phyloP scores from a whole-genome alignment of 768 basidiomycete species.

The Heimioporus sp. region DNA sequence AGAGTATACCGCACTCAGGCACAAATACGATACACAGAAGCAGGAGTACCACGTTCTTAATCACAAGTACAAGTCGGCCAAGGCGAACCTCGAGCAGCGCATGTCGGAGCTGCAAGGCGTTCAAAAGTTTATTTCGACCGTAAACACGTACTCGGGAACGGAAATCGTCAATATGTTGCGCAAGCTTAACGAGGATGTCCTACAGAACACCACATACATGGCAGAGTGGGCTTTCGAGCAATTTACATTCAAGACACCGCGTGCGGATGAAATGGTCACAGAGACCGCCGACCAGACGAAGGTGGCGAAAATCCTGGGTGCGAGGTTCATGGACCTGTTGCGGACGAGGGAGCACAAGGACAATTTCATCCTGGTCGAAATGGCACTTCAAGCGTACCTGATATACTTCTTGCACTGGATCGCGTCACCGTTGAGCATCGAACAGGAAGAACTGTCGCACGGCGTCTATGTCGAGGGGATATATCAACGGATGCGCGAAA shows the following conservation, averaged over 20 bases:
- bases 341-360: conserved; percentile 21
- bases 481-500: conserved; percentile 32
- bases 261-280: neutral
- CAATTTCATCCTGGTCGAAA: conserved; percentile 30
- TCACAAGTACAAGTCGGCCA: conserved; percentile 11
- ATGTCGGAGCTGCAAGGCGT: conserved; percentile 41
- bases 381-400: conserved; percentile 30
- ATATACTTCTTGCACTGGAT: conserved; percentile 19
- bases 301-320: conserved; percentile 10
- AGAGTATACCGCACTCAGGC: conserved; percentile 1
- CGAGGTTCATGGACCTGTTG: conserved; percentile 17
- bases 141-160: conserved; percentile 40
- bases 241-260: conserved; percentile 23
- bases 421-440: conserved; percentile 20
- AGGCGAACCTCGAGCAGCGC: conserved; percentile 35
- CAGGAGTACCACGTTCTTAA: conserved; percentile 11
- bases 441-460: conserved; percentile 16
- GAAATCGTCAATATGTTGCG: conserved; percentile 44
- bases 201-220: conserved; percentile 42
- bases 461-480: conserved; percentile 21
- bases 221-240: conserved; percentile 43
- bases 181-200: conserved; percentile 44
- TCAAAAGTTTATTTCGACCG: conserved; percentile 41
- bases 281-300: conserved; percentile 10
- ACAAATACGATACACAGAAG: conserved; percentile 11